Percentiles rank a stretch among this genome's conserved stretches.
Evolutionary conservation across 2,329 filamentous ascomycete species (phyloP).

Genomic region (Didymellaceae sp.): DNA sequence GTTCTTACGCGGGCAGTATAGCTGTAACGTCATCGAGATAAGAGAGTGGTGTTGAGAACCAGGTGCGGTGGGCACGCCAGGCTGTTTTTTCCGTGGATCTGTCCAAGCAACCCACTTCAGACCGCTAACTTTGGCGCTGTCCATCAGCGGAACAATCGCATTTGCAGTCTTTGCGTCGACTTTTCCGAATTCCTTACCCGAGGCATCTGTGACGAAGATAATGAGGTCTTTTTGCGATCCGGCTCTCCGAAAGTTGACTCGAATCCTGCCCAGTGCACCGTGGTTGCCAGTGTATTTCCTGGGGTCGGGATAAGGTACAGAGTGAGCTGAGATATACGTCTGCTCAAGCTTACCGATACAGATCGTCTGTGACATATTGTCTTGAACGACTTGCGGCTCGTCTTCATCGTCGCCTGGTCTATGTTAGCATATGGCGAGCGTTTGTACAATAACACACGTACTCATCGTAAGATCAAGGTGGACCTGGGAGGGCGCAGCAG

Average conservation of each 20-base stretch:
- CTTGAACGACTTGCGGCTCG: conserved; percentile 63
- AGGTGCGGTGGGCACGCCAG: conserved; percentile 57
- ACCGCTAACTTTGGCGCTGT: conserved; percentile 63
- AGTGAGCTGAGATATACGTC: conserved; percentile 69
- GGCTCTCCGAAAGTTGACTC: conserved; percentile 69
- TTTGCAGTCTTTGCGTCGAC: conserved; percentile 72
- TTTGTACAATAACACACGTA: conserved; percentile 14
- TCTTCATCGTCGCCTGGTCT: conserved; percentile 62
- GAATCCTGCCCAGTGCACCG: conserved; percentile 70
- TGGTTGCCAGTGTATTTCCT: conserved; percentile 65
- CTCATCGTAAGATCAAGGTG: conserved; percentile 46
- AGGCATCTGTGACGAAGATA: conserved; percentile 77
- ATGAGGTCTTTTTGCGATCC: conserved; percentile 64
- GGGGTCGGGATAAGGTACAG: conserved; percentile 73
- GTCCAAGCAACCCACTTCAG: conserved; percentile 78
- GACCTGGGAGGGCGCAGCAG: conserved; percentile 6
- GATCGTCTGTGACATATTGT: conserved; percentile 72
- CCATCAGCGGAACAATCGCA: conserved; percentile 75
- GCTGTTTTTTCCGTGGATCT: conserved; percentile 66
- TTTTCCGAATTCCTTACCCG: conserved; percentile 74
- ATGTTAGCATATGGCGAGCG: conserved; percentile 27
- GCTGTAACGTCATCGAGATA: conserved; percentile 69
- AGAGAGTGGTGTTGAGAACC: conserved; percentile 31
- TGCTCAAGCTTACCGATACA: conserved; percentile 81
- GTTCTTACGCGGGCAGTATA: conserved; percentile 77